Evolutionary conservation across 495 filamentous ascomycete genomes (phyloP).

Genomic region (Xylaria scruposa): DNA sequence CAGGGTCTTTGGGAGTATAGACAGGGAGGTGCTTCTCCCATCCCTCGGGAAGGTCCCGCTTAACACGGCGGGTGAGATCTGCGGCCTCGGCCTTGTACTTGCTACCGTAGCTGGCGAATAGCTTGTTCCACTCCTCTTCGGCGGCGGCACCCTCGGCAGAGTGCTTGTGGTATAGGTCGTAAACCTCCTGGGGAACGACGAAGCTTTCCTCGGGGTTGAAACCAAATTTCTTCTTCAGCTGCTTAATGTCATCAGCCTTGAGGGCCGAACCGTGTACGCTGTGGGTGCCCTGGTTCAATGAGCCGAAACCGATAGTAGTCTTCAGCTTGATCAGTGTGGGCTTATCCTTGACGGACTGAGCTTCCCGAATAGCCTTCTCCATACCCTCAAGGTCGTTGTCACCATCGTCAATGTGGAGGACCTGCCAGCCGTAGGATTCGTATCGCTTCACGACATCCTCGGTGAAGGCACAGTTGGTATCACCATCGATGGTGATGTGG

Average conservation of each 20-base stretch:
- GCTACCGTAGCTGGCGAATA: conserved; percentile 83
- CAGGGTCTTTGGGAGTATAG: conserved; percentile 87
- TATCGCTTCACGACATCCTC: conserved; percentile 97
- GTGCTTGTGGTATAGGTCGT: conserved; percentile 85
- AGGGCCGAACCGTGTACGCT: conserved; percentile 95
- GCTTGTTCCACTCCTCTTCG: conserved; percentile 94
- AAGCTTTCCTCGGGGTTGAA: conserved; percentile 96
- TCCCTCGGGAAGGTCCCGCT: conserved; percentile 87
- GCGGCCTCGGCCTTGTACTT: conserved; percentile 76
- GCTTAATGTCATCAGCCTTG: conserved; percentile 89
- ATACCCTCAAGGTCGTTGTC: conserved; percentile 89
- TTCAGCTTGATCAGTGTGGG: conserved; percentile 95
- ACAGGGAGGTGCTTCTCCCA: conserved; percentile 95
- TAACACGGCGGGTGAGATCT: conserved; percentile 82
- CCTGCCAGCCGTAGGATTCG: conserved; percentile 98
- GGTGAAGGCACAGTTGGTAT: conserved; percentile 94
- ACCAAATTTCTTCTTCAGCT: conserved; percentile 91
- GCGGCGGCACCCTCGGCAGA: conserved; percentile 83
- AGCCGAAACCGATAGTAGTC: conserved; percentile 98
- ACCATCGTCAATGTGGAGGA: conserved; percentile 83
- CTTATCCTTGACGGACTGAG: conserved; percentile 90
- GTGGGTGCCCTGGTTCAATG: conserved; percentile 88
- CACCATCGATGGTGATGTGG: conserved; percentile 92
- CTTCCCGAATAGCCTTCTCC: conserved; percentile 84
- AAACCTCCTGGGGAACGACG: conserved; percentile 92